Evolutionary conservation across 306 rosid genomes (phyloP).

Genomic region (Heteromeles arbutifolia): DNA sequence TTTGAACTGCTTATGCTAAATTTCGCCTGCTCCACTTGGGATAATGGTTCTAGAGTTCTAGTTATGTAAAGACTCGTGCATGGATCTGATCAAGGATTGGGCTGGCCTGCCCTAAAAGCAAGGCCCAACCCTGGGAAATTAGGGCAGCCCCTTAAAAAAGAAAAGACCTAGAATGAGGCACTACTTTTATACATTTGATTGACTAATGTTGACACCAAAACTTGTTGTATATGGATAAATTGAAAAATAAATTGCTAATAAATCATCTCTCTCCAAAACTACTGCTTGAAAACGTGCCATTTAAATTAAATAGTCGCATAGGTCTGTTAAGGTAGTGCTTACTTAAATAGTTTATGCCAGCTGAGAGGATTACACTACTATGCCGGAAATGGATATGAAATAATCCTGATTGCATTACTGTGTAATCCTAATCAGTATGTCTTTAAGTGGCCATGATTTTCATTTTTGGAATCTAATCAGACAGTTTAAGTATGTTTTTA

Average conservation of each 20-base stretch:
- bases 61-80: background rate
- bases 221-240: background rate
- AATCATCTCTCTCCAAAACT: background rate
- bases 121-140: background rate
- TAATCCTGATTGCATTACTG: background rate
- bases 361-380: background rate
- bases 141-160: background rate
- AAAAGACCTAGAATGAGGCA: background rate
- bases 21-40: background rate
- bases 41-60: background rate
- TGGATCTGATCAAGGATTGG: background rate
- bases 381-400: background rate
- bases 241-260: background rate
- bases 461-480: conserved; percentile 7
- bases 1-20: background rate
- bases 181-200: background rate
- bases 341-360: background rate
- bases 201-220: background rate
- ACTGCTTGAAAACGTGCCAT: background rate
- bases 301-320: background rate
- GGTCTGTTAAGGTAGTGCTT: background rate
- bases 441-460: conserved; percentile 4
- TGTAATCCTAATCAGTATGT: background rate
- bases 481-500: conserved; percentile 17
- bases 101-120: background rate